These are phyloP conservation scores for Neobulgaria alba DNA, from an alignment of 2,329 filamentous ascomycete species.

Conservation along the genomic window DNA sequence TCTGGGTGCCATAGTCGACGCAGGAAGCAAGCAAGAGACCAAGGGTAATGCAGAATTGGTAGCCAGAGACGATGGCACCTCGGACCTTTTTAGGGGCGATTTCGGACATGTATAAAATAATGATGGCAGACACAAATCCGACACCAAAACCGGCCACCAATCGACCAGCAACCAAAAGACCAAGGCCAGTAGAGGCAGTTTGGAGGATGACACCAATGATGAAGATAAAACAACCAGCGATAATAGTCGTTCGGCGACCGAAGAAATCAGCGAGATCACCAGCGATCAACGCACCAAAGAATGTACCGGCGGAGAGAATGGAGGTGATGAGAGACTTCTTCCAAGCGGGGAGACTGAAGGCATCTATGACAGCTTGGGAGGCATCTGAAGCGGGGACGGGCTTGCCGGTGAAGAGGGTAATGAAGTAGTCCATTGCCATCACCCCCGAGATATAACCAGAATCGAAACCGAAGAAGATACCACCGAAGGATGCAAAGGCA, in stretches of 20 bases:
- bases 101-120: constrained; percentile 36
- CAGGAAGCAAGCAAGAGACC: constrained; percentile 67
- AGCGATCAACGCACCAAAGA: constrained; percentile 57
- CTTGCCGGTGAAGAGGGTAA: constrained; percentile 18
- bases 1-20: constrained; percentile 62
- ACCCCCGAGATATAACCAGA: constrained; percentile 64
- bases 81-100: constrained; percentile 48
- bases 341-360: constrained; percentile 34
- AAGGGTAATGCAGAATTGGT: constrained; percentile 76
- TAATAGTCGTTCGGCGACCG: constrained; percentile 58
- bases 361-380: constrained; percentile 6
- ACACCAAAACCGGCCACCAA: constrained; percentile 63
- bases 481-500: constrained; percentile 62
- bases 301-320: constrained; percentile 39
- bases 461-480: constrained; percentile 55
- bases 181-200: constrained; percentile 49
- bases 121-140: constrained; percentile 59
- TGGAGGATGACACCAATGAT: constrained; percentile 63
- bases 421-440: constrained; percentile 38
- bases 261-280: constrained; percentile 49
- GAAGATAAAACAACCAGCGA: constrained; percentile 52
- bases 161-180: constrained; percentile 59
- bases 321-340: constrained; percentile 47
- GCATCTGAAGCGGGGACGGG: constrained; percentile 15
- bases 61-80: constrained; percentile 70